Evolutionary conservation across 176 grass and related monocot species (phyloP).

Genomic region (Guadua angustifolia): DNA sequence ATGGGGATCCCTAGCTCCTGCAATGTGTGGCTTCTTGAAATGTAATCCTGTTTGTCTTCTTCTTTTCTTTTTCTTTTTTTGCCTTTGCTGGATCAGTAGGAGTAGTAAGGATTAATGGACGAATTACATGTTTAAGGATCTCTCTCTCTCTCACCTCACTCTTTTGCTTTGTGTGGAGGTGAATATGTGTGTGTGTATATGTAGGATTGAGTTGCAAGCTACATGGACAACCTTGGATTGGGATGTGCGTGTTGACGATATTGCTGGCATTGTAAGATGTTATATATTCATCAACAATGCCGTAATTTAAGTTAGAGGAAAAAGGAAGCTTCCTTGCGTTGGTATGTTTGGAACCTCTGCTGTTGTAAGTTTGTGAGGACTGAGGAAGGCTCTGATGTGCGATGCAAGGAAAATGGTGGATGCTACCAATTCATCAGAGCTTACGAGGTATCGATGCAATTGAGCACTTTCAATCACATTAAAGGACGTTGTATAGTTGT

Average conservation of each 20-base stretch:
- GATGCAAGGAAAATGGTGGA: not conserved
- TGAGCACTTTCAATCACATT: not conserved
- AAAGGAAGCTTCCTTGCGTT: not conserved
- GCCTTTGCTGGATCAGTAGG: slow-evolving; percentile 36
- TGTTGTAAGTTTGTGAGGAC: not conserved
- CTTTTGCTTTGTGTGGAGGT: slow-evolving; percentile 10
- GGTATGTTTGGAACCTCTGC: not conserved
- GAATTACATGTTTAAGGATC: slow-evolving; percentile 4
- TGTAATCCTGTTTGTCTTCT: not conserved
- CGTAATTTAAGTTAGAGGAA: not conserved
- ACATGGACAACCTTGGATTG: not conserved
- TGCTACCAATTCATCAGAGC: not conserved
- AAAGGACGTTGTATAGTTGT: not conserved
- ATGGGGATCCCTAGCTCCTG: not conserved
- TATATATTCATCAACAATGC: slow-evolving; percentile 7
- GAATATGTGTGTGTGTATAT: not conserved
- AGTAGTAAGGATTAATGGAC: slow-evolving; percentile 29
- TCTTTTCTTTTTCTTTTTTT: not conserved
- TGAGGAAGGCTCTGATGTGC: not conserved
- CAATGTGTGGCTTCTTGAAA: not conserved
- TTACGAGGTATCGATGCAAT: not conserved
- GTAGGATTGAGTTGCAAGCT: slow-evolving; percentile 15
- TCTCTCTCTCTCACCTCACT: not conserved
- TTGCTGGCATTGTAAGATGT: not conserved
- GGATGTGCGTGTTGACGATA: not conserved